Evolutionary conservation across 2,329 filamentous ascomycete genomes (phyloP), one percentile per base, ranked within the genome.

Genomic region (Diplocarpon mali): DNA sequence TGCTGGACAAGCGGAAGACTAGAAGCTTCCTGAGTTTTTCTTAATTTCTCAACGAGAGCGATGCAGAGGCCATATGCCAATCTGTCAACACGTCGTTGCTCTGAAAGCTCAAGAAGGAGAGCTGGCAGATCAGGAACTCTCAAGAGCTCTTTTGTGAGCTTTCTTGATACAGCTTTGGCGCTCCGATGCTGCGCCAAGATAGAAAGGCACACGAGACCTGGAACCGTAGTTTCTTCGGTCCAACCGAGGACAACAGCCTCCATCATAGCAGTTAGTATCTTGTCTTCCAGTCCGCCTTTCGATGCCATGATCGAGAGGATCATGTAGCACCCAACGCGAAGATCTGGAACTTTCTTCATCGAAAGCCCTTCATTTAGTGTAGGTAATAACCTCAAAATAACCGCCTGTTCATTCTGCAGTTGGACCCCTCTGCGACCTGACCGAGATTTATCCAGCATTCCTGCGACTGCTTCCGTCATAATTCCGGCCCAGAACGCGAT

Each of bases 401-500:
- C 64, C 56, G 83, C 79, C 60, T 95, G 85, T 53, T 89, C 81
- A 55, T 87, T 85, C 58, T 92, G 82, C 54, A 76, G 75, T 63
- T 94, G 84, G 4, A 93, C 73, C 49, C 79, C 77, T 53, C 74
- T 74, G 52, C 87, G 75, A 42, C 89, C 89, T 1, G 87, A 89
- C 53, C 77, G 78, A 49, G 80, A 74, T 44, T 74, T 76, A 57
- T 94, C 86, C 46, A 96, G 67, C 69, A 92, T 87, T 27, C 80
- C 82, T 51, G 85, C 84, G 47, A 93, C 73, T 10, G 89, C 80
- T 64, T 98, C 89, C 0, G 87, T 86, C 62, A 85, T 81, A 41
- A 95, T 72, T 37, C 87, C 83, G 4, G 84, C 87, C 90, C 92
- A 98, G 62, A 98, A 95, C 0, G 85, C 83, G 44, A 95, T 67